Conservation (phyloP, 169 alveolate species). For the Plasmodium cynomolgi region DNA sequence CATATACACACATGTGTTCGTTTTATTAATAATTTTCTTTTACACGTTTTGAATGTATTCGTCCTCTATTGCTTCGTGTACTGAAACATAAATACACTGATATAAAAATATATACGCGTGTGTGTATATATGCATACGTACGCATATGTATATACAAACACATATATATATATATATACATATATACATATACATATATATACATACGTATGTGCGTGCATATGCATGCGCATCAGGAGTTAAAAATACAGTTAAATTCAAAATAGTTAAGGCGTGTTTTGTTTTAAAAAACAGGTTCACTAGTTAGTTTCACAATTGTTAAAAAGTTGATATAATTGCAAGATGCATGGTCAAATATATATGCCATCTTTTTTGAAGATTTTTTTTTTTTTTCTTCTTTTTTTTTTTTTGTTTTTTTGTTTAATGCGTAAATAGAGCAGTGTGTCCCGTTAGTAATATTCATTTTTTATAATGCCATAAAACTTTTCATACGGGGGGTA, state of each 20-base stretch:
- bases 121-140: conserved; percentile 14
- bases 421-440: neutral
- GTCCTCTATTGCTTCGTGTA: conserved; percentile 4
- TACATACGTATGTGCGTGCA: conserved; percentile 13
- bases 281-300: conserved; percentile 28
- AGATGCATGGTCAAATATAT: conserved; percentile 61
- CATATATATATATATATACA: neutral
- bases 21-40: conserved; percentile 14
- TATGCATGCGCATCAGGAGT: conserved; percentile 26
- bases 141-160: neutral
- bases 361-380: conserved; percentile 17
- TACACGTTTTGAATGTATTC: conserved; percentile 16
- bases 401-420: conserved; percentile 43
- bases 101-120: neutral
- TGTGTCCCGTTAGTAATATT: neutral
- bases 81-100: conserved; percentile 37
- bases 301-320: conserved; percentile 36
- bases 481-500: conserved; percentile 13
- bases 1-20: conserved; percentile 15
- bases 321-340: conserved; percentile 17
- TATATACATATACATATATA: conserved; percentile 13
- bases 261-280: conserved; percentile 9
- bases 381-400: conserved; percentile 10
- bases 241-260: conserved; percentile 45
- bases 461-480: conserved; percentile 2